Base-by-base conservation (phyloP, 495 filamentous ascomycete genomes). In the Pseudomonodictys pantanalensis region DNA sequence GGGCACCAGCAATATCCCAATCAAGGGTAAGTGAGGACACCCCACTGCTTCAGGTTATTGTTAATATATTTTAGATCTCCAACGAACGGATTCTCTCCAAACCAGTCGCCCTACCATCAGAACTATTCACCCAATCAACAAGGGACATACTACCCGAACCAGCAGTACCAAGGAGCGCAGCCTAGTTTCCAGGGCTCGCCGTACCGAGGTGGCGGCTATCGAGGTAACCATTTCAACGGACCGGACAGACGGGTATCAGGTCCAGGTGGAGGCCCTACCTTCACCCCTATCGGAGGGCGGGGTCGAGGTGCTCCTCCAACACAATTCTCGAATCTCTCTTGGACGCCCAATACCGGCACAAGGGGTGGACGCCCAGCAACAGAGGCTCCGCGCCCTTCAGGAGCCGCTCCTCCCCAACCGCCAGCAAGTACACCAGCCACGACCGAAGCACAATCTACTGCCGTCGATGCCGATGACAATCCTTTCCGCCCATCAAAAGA, bases 401-500 rank as follows among this genome's bases (percentile, higher is more conserved):
- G 26, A 23, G 25, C 46, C 42, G 41, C 72, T 28, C 69, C 69
- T 50, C 62, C 77, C 10, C 55, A 35, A 29, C 23, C 35, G n/a
- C 35, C 28, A 41, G 43, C 24, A 65, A 69, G 30, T 73, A 77
- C 38, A 12, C 38, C 48, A 60, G 62, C 32, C 68, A 58, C 56
- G 35, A 30, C 22, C 22, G 35, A 26, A 9, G 15, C 30, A 22
- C 12, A 25, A 43, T 32, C 60, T 11, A 17, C 66, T 74, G 60
- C 26, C 69, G 43, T 71, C 18, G 72, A 73, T 30, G 85, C 87
- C 22, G 77, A 75, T 55, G 81, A 87, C 24, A 81, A 84, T 67
- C 74, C 81, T n/a, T 81, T 85, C 66, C 72, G 83, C 56, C 81
- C 79, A 12, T 77, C 83, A 1, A 85, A 86, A 52, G 84, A 87